Base-by-base conservation (phyloP, 805 yeast species). In the Myxozyma neotropica region DNA sequence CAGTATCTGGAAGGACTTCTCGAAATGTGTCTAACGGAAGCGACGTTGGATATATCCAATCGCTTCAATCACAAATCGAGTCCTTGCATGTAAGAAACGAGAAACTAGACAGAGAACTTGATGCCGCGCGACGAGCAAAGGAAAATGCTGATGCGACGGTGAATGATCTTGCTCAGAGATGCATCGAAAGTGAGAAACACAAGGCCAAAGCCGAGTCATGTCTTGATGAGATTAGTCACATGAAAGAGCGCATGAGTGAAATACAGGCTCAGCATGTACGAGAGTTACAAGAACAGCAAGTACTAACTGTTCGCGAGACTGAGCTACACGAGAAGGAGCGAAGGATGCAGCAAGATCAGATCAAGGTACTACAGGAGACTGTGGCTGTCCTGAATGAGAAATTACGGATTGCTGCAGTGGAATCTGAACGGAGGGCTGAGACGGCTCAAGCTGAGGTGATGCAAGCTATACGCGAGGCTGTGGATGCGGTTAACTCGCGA, bases 301-400 rank as follows among this genome's bases (percentile, higher is more conserved):
- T 38, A 2, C 42, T 24, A 10, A 29, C 39, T 12, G 46, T 43
- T 19, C 57, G 64, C 24, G 64, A 59, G 46, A 42, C 23, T 4
- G 49, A 26, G 8, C 21, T 50, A 23, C 35, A 24, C 12, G 62
- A 33, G 33, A 51, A 44, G 42, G 64, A 60, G 31, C 26, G 39
- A 21, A 27, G 45, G 10, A 48, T 59, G 47, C 60, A 59, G 50
- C 27, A 48, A 24, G 53, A 52, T n/a, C 64, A 62, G 49, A 48
- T 52, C 5, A 27, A 24, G 15, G 23, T 58, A 8, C 50, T 59
- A n/a, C 65, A 56, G 40, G 65, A 53, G 24, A 55, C 47, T 17
- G 53, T 56, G 8, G 17, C 21, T 7, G 38, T 59, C 4, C 24
- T 60, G 36, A 49, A 56, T 17, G 58, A 59, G 15, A 58, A 62